Evolutionary conservation across 441 rosid species (phyloP).

Genomic region (Bocquillonia castaneifolia): DNA sequence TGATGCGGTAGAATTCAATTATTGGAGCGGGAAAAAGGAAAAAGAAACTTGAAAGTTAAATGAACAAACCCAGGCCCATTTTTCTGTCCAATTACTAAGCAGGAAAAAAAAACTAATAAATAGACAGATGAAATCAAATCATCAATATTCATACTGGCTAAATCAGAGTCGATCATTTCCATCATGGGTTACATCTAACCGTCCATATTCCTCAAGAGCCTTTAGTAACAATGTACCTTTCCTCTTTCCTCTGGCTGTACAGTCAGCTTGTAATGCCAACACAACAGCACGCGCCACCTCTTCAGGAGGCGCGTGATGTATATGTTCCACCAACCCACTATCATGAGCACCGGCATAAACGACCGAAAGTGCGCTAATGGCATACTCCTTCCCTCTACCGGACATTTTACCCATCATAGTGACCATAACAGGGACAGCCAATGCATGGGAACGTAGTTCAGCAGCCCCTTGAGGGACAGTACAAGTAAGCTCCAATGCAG

Average conservation of each 20-base stretch:
- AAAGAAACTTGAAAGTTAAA: too few species aligned
- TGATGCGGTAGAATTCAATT: too few species aligned
- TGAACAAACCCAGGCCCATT: too few species aligned
- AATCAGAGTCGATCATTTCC: constrained; percentile 36
- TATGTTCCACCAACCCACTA: constrained; percentile 25
- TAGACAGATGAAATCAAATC: too few species aligned
- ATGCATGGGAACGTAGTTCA: constrained; percentile 64
- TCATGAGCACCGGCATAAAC: constrained; percentile 40
- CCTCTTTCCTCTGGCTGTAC: constrained; percentile 70
- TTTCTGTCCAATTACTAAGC: too few species aligned
- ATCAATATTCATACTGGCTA: too few species aligned
- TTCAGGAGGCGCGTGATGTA: constrained; percentile 65
- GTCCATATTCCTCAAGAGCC: constrained; percentile 58
- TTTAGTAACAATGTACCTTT: constrained; percentile 72
- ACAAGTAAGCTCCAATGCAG: constrained; percentile 75
- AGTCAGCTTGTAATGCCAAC: constrained; percentile 71
- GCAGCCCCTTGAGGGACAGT: constrained; percentile 71
- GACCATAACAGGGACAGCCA: constrained; percentile 89
- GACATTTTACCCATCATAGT: constrained; percentile 72
- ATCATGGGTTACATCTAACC: constrained; percentile 40
- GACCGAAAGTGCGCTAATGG: constrained; percentile 63
- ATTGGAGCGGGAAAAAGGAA: too few species aligned
- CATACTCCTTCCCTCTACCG: constrained; percentile 79
- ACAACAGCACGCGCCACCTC: constrained; percentile 84
- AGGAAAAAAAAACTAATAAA: too few species aligned